Conservation (phyloP, 495 filamentous ascomycete genomes). For the Bombardia bombarda region DNA sequence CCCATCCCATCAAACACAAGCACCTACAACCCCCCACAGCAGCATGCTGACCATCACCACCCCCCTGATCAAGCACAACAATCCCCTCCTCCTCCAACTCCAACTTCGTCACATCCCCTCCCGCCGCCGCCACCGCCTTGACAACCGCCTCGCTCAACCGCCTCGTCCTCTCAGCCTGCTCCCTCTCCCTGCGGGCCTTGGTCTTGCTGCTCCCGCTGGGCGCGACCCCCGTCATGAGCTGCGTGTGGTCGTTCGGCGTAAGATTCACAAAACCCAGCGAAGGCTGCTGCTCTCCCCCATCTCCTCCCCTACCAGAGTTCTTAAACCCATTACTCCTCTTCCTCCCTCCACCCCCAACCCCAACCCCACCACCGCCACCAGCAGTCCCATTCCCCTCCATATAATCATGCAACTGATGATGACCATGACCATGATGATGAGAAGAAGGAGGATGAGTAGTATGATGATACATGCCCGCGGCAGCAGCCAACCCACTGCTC, state of each 20-base stretch:
- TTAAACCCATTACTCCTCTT: no score
- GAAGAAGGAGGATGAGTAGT: no score
- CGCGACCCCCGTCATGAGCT: conserved; percentile 84
- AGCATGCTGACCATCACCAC: conserved; percentile 1
- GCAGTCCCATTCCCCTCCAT: neutral
- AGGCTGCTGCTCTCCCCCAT: no score
- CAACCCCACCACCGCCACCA: neutral
- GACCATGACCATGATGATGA: neutral
- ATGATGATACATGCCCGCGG: no score
- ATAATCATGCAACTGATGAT: neutral
- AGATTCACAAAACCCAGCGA: conserved; percentile 94
- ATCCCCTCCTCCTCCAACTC: conserved; percentile 21
- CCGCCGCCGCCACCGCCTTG: conserved; percentile 66
- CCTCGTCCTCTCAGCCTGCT: conserved; percentile 70
- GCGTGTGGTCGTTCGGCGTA: conserved; percentile 70
- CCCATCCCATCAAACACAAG: neutral
- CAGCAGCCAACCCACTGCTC: neutral
- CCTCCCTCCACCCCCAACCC: no score
- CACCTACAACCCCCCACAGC: neutral
- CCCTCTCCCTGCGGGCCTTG: conserved; percentile 80
- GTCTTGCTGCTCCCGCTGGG: conserved; percentile 89
- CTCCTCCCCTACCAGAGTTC: no score
- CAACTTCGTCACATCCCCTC: conserved; percentile 59
- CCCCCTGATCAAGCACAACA: no score
- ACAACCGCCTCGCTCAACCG: conserved; percentile 67